Conservation (phyloP, 441 rosid species). For the Populus hybrid region DNA sequence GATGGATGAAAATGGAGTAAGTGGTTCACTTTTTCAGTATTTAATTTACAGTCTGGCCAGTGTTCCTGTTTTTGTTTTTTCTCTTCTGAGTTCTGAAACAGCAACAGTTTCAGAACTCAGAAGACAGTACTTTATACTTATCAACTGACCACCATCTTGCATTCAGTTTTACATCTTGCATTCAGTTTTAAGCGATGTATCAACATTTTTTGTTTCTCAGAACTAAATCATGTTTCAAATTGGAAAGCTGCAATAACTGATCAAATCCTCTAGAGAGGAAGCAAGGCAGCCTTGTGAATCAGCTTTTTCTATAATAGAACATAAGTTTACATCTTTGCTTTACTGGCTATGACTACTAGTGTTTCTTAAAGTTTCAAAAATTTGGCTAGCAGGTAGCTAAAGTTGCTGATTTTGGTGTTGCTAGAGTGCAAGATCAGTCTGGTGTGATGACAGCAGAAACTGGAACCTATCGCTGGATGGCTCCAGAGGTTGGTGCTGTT, state of each 20-base stretch:
- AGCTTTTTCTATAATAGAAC: neutral
- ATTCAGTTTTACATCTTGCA: conserved; percentile 3
- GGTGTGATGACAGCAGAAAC: conserved; percentile 84
- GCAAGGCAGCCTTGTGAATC: neutral
- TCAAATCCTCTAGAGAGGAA: neutral
- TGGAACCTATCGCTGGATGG: conserved; percentile 87
- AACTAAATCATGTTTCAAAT: neutral
- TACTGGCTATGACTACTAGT: neutral
- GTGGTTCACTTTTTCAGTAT: conserved; percentile 23
- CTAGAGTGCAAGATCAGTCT: conserved; percentile 58
- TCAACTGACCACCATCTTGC: neutral
- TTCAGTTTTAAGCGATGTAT: neutral
- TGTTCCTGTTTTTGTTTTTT: neutral
- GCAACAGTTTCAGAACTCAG: neutral
- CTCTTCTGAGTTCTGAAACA: conserved; percentile 1
- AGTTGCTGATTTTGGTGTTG: conserved; percentile 78
- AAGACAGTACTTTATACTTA: neutral
- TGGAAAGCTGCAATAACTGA: neutral
- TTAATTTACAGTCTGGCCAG: conserved; percentile 7
- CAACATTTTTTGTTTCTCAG: neutral
- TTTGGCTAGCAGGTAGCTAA: conserved; percentile 48
- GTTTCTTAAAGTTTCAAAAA: conserved; percentile 10
- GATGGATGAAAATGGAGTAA: conserved; percentile 70
- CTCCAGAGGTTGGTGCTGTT: conserved; percentile 62
- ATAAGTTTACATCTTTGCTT: neutral